Base-by-base conservation (phyloP, 169 alveolate species). In the Theileria luwenshuni region DNA sequence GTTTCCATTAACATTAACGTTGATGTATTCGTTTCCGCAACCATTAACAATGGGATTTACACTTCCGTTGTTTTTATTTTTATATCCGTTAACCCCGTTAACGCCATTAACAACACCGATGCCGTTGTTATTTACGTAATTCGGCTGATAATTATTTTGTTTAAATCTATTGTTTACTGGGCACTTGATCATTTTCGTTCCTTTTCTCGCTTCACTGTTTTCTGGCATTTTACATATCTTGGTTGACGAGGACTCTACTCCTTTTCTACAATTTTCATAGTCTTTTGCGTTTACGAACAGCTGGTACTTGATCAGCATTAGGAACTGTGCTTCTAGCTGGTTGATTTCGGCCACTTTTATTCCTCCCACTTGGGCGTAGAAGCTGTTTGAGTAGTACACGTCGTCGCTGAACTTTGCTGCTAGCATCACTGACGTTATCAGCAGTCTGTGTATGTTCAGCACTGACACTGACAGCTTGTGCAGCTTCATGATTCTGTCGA, bases 391-490 rank as follows among this genome's bases (percentile, higher is more conserved):
- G 88, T 91, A 96, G 86, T 85, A 95, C 27, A 86, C 83, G 65
- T 96, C 99, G 64, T 94, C 98, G 69, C 85, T 91, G 90, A 93
- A 96, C 91, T 96, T 96, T 21, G 96, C 96, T 23, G 98, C 91
- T 17, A 94, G 88, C 92, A 93, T 90, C 23, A 90, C 92, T 7
- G 98, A 91, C 6, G 98, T 91, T 8, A 96, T 86, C 43, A 94
- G 68, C 52, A 94, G 80, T 69, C 97, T 92, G 84, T 94, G 96
- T 8, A 92, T 90, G 77, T 91, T 90, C n/a, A 91, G 70, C 54
- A 90, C 68, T 15, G 95, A 84, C 32, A 92, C 81, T 17, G 85
- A 83, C 54, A 92, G 89, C 59, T 71, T 74, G 81, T 91, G 91
- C 60, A 72, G 33, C 71, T 73, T 90, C 23, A 91, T 77, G 42